phyloP scores from a whole-genome alignment of 2,329 filamentous ascomycete genomes.

The Cytospora mali region DNA sequence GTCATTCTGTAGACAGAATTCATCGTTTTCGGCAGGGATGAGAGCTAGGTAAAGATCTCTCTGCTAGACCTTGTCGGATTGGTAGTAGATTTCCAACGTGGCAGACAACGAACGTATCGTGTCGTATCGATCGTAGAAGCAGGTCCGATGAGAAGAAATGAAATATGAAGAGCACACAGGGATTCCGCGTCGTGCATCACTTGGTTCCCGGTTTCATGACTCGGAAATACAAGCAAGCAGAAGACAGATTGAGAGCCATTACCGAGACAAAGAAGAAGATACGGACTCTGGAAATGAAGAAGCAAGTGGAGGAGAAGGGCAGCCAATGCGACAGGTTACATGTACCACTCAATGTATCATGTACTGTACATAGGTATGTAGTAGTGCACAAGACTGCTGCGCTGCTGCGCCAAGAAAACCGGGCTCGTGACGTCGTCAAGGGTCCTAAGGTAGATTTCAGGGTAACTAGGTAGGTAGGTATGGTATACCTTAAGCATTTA shows the following conservation, averaged over 20 bases:
- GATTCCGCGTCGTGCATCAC: background rate
- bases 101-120: no score
- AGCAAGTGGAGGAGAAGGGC: no score
- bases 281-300: no score
- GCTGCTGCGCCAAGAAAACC: background rate
- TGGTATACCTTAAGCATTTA: no score
- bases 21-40: no score
- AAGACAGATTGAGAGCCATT: background rate
- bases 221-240: background rate
- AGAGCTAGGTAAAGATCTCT: background rate
- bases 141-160: background rate
- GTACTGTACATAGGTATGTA: no score
- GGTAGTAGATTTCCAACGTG: no score
- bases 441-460: background rate
- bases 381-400: no score
- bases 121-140: no score
- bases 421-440: slow-evolving; percentile 1
- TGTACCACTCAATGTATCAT: no score
- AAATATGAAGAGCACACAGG: background rate
- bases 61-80: background rate
- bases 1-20: no score
- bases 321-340: no score
- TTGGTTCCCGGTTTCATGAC: background rate
- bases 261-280: background rate
- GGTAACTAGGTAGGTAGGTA: background rate